Conservation (phyloP, 805 yeast genomes). For the Monosporozyma aquatica region DNA sequence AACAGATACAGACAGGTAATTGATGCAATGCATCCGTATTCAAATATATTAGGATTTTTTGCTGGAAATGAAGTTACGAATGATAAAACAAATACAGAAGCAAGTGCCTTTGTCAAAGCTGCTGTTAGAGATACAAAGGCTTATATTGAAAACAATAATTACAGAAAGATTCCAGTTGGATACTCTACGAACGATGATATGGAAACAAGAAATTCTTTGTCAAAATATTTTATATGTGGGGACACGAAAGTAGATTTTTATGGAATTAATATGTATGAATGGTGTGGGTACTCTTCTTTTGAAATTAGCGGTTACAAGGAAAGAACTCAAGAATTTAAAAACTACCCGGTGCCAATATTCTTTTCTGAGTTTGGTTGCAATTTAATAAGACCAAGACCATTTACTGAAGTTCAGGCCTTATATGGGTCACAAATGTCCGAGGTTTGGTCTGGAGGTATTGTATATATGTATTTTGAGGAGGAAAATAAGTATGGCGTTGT, state of each 20-base stretch:
- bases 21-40: slow-evolving; percentile 67
- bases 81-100: slow-evolving; percentile 69
- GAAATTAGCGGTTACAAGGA: slow-evolving; percentile 55
- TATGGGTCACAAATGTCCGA: slow-evolving; percentile 61
- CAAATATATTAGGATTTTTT: slow-evolving; percentile 84
- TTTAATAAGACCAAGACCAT: slow-evolving; percentile 53
- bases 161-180: slow-evolving; percentile 85
- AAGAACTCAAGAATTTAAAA: slow-evolving; percentile 51
- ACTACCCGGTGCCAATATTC: slow-evolving; percentile 64
- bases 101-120: slow-evolving; percentile 93
- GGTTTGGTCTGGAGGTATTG: slow-evolving; percentile 83
- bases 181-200: slow-evolving; percentile 87
- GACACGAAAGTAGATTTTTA: slow-evolving; percentile 56
- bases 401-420: slow-evolving; percentile 59
- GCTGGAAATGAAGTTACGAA: slow-evolving; percentile 97
- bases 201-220: slow-evolving; percentile 66
- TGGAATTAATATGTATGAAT: slow-evolving; percentile 80
- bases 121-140: slow-evolving; percentile 83
- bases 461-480: slow-evolving; percentile 76
- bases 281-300: slow-evolving; percentile 69
- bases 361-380: slow-evolving; percentile 82
- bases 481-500: slow-evolving; percentile 68
- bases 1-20: slow-evolving; percentile 74
- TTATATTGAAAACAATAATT: slow-evolving; percentile 52
- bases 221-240: slow-evolving; percentile 84